Percentiles rank a stretch among this genome's conserved stretches.
phyloP scores from a whole-genome alignment of 345 rosid species.

The Balakata baccata region DNA sequence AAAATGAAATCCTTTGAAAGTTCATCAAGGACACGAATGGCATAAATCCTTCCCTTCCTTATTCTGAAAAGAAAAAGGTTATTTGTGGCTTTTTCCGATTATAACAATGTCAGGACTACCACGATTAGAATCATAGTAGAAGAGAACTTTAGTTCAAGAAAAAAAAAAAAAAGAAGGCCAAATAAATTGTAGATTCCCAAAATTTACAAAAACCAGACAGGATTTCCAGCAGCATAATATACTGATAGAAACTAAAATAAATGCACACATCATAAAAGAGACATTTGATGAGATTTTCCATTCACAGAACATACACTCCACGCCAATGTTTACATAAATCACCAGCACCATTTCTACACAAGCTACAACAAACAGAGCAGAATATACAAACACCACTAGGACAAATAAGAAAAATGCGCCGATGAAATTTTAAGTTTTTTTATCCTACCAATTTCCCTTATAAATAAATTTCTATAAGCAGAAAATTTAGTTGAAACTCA shows the following conservation, averaged over 20 bases:
- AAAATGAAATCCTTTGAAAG: too few species aligned
- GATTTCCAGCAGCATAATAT: not conserved
- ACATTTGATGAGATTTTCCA: not conserved
- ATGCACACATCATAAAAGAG: slow-evolving; percentile 13
- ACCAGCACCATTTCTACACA: slow-evolving; percentile 12
- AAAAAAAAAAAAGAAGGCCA: too few species aligned
- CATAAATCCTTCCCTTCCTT: too few species aligned
- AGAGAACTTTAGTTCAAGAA: too few species aligned
- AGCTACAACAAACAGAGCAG: not conserved
- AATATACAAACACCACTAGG: not conserved
- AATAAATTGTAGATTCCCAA: not conserved
- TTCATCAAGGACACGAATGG: too few species aligned
- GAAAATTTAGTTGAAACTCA: slow-evolving; percentile 17
- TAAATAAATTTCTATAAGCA: slow-evolving; percentile 19
- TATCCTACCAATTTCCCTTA: slow-evolving; percentile 5
- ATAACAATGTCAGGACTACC: too few species aligned
- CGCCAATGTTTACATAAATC: slow-evolving; percentile 19
- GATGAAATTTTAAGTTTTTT: not conserved
- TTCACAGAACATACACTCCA: slow-evolving; percentile 9
- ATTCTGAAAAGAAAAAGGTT: too few species aligned
- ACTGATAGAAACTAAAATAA: not conserved
- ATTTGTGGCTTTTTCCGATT: too few species aligned
- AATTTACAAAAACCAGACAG: not conserved
- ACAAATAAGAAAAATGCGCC: slow-evolving; percentile 3
- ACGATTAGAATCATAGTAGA: too few species aligned